A percentile compares a stretch with the other conserved stretches of the same genome.
phyloP scores from a whole-genome alignment of 2,329 filamentous ascomycete genomes.

The Sphaceloma murrayae region DNA sequence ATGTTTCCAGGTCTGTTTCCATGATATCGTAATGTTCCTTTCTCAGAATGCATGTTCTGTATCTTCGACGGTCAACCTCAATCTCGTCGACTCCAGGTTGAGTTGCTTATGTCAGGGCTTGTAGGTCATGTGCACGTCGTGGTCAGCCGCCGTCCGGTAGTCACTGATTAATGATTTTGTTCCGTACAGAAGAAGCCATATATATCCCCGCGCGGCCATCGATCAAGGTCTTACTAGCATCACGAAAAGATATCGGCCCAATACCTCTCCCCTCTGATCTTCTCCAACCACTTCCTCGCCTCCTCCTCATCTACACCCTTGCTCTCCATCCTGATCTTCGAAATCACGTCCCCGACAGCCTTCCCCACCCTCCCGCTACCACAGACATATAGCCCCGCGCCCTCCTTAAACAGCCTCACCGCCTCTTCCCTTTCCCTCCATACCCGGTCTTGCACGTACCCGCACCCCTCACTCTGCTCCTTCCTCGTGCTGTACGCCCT shows the following conservation, averaged over 20 bases:
- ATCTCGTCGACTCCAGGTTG: no score
- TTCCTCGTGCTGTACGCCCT: slow-evolving; percentile 48
- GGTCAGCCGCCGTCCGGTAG: no score
- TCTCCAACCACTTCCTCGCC: slow-evolving; percentile 24
- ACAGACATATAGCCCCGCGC: slow-evolving; percentile 55
- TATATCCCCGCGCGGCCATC: no score
- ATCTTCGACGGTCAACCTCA: no score
- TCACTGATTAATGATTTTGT: no score
- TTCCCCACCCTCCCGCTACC: slow-evolving; percentile 45
- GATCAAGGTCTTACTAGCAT: no score
- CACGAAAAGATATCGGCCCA: slow-evolving; percentile 13
- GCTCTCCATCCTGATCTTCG: slow-evolving; percentile 37
- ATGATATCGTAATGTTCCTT: no score
- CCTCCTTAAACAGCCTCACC: slow-evolving; percentile 37
- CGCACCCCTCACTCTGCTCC: slow-evolving; percentile 38
- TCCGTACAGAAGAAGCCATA: no score
- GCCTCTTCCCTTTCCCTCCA: slow-evolving; percentile 40
- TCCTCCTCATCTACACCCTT: slow-evolving; percentile 27
- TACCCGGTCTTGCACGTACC: slow-evolving; percentile 46
- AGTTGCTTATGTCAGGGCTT: no score
- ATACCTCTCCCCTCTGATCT: slow-evolving; percentile 25
- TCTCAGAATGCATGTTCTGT: no score
- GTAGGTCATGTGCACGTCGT: no score
- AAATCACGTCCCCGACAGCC: slow-evolving; percentile 34
- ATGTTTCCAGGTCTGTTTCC: no score